A percentile compares a stretch with the other conserved stretches of the same genome.
Evolutionary conservation across 495 filamentous ascomycete genomes (phyloP).

Genomic region (Cairneyella variabilis): DNA sequence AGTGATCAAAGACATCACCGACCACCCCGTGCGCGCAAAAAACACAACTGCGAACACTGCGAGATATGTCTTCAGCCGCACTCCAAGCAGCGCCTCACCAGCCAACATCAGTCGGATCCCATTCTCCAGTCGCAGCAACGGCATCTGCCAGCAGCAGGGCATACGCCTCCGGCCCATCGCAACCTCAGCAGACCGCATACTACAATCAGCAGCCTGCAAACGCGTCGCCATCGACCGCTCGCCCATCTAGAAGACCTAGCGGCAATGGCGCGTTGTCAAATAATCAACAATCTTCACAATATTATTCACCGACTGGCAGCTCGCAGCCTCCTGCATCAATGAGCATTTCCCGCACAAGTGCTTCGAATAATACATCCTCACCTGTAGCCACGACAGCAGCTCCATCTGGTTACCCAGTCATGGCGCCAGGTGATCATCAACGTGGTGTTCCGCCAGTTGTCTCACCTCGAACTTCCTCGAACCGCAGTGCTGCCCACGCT

Average conservation of each 20-base stretch:
- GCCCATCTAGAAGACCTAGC: slow-evolving; percentile 44
- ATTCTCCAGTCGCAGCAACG: slow-evolving; percentile 39
- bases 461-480: slow-evolving; percentile 62
- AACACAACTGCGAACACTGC: no score
- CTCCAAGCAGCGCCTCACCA: slow-evolving; percentile 52
- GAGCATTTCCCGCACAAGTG: slow-evolving; percentile 33
- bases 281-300: slow-evolving; percentile 34
- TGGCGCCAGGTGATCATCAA: slow-evolving; percentile 30
- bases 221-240: slow-evolving; percentile 39
- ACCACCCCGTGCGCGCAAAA: slow-evolving; percentile 14
- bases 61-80: slow-evolving; percentile 51
- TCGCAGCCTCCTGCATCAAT: slow-evolving; percentile 43
- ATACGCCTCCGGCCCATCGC: slow-evolving; percentile 35
- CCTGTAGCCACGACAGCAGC: slow-evolving; percentile 33
- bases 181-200: slow-evolving; percentile 25
- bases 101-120: slow-evolving; percentile 41
- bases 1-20: slow-evolving; percentile 11
- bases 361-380: slow-evolving; percentile 33
- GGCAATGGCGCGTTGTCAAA: slow-evolving; percentile 45
- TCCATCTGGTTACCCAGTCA: slow-evolving; percentile 31
- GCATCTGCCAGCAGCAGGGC: slow-evolving; percentile 38
- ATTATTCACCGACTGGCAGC: slow-evolving; percentile 45
- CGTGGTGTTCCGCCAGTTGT: slow-evolving; percentile 40
- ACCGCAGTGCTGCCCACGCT: slow-evolving; percentile 31
- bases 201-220: slow-evolving; percentile 28